These are phyloP conservation scores for Hanseniaspora taiwanica DNA, from an alignment of 805 yeast genomes.

Conservation along the genomic window DNA sequence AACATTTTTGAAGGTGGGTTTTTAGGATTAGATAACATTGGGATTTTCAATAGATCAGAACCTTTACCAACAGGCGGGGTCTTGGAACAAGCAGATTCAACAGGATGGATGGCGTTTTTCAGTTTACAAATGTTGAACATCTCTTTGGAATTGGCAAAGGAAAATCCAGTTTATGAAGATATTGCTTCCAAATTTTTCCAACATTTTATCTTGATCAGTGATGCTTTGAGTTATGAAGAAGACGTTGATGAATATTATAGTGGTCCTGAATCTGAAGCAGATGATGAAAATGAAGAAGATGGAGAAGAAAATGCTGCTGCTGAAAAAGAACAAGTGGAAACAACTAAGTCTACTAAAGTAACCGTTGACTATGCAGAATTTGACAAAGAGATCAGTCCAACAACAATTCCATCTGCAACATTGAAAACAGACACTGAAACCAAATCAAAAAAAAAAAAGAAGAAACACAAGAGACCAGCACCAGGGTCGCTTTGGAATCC, in stretches of 20 bases:
- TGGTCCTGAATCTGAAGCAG: too few species aligned
- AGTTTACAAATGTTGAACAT: constrained; percentile 83
- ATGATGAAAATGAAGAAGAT: constrained; percentile 19
- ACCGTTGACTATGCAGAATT: not conserved
- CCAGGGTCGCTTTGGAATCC: constrained; percentile 80
- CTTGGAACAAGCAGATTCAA: constrained; percentile 86
- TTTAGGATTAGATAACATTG: constrained; percentile 84
- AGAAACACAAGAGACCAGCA: constrained; percentile 28
- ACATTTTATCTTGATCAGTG: constrained; percentile 82
- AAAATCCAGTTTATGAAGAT: constrained; percentile 77
- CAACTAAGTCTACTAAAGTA: not conserved
- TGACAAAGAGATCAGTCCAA: too few species aligned
- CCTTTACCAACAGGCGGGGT: constrained; percentile 87
- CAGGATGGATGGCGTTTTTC: constrained; percentile 97
- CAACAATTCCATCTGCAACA: too few species aligned
- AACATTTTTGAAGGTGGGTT: constrained; percentile 92
- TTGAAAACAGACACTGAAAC: too few species aligned
- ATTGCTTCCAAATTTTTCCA: constrained; percentile 91
- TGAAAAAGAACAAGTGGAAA: not conserved
- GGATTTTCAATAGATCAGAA: constrained; percentile 84
- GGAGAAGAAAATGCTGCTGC: not conserved
- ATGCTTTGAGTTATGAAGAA: constrained; percentile 65
- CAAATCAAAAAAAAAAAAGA: too few species aligned
- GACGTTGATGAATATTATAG: constrained; percentile 14
- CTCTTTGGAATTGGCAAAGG: constrained; percentile 78